phyloP scores from a whole-genome alignment of 805 yeast genomes.

The Hanseniaspora jakobsenii region DNA sequence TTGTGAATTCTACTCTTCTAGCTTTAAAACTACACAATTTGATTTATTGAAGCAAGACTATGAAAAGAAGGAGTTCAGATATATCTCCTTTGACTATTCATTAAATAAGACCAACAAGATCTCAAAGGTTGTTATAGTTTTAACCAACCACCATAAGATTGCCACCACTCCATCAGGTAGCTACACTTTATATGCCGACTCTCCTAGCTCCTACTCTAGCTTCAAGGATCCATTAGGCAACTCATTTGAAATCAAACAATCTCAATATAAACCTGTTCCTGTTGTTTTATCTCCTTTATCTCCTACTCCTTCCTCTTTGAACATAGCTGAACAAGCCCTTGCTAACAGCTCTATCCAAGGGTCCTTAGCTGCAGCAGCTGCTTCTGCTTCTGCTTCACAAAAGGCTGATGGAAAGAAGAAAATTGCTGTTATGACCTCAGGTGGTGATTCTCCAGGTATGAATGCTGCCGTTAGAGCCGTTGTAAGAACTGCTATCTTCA shows the following conservation, averaged over 20 bases:
- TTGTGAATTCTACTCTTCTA: conserved; percentile 1
- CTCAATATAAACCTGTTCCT: conserved; percentile 1
- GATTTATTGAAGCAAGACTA: conserved; percentile 13
- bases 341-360: not conserved
- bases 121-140: not conserved
- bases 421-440: conserved; percentile 94
- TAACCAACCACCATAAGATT: conserved; percentile 9
- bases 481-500: conserved; percentile 77
- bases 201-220: not conserved
- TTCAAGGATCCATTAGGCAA: conserved; percentile 10
- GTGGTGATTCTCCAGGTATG: conserved; percentile 99
- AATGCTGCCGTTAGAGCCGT: conserved; percentile 92
- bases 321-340: no score
- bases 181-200: conserved; percentile 2
- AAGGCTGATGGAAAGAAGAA: conserved; percentile 31
- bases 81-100: conserved; percentile 12
- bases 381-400: not conserved
- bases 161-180: not conserved
- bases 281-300: not conserved
- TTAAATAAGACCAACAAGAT: not conserved
- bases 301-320: conserved; percentile 1
- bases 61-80: conserved; percentile 13
- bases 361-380: not conserved
- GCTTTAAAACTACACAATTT: not conserved
- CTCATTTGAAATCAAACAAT: not conserved